Base-by-base conservation (phyloP, 768 basidiomycete genomes). In the Tubosaeta brunneosetosa region DNA sequence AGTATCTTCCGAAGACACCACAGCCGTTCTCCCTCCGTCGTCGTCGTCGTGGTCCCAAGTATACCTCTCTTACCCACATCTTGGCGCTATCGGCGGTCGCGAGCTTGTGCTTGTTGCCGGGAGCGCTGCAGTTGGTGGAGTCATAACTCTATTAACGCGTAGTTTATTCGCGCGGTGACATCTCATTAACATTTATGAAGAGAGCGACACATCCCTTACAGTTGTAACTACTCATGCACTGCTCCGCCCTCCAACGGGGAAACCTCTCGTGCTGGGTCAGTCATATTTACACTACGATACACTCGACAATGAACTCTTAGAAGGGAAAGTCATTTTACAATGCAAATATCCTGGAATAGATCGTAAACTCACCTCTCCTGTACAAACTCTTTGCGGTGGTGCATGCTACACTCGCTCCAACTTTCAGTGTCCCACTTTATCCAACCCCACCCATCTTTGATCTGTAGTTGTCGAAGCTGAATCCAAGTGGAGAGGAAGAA, bases 401-500 rank as follows among this genome's bases (percentile, higher is more conserved):
- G 59, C 73, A 77, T 76, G 33, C 61, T 53, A 52, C 72, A 71
- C 49, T 71, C 70, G 34, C 55, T 55, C 81, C 83, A 83, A 37
- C 61, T 57, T n/a, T 74, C 71, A 12, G 73, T 61, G 53, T 84
- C 74, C 82, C 84, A 84, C 56, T 83, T 82, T 19, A 65, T 60
- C 83, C 83, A 86, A 22, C 83, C 82, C 83, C 83, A 85, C 0
- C 80, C 80, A 8, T 77, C 74, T 69, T 84, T 84, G 57, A 86
- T 80, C 84, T 85, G 37, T 9, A 37, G 43, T 37, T 16, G 27
- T 47, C 31, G 8, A 16, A 29, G 12, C 26, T 49, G 45, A 48
- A 17, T 31, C 37, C 10, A 10, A 10, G n/a, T 9, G 14, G 8
- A 14, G 34, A 32, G 37, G 3, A 32, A 16, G 12, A 36, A 33